phyloP scores from a whole-genome alignment of 495 filamentous ascomycete species.

The Massariosphaeria phaeospora region DNA sequence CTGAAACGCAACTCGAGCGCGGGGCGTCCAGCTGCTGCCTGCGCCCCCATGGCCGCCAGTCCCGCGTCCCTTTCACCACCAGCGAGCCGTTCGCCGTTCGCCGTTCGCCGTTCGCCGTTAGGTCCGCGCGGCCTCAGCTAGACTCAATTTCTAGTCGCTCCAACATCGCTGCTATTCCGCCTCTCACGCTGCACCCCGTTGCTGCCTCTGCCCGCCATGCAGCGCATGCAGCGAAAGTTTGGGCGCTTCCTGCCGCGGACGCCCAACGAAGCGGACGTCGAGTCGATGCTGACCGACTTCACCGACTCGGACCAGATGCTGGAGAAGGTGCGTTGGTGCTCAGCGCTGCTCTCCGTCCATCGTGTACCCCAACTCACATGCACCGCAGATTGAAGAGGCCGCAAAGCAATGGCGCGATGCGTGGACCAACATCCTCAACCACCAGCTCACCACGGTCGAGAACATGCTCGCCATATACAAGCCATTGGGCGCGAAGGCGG shows the following conservation, averaged over 20 bases:
- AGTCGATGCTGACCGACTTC: slow-evolving; percentile 72
- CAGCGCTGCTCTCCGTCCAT: background rate
- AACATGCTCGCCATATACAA: slow-evolving; percentile 78
- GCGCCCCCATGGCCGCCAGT: slow-evolving; percentile 6
- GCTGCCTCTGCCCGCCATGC: slow-evolving; percentile 54
- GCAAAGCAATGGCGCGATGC: slow-evolving; percentile 78
- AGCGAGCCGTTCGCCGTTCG: slow-evolving; percentile 11
- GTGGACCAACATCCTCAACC: slow-evolving; percentile 69
- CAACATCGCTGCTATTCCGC: background rate
- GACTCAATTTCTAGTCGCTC: background rate
- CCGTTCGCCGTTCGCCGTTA: slow-evolving; percentile 15
- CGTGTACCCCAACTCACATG: slow-evolving; percentile 13
- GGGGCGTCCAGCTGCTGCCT: slow-evolving; percentile 20
- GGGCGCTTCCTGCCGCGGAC: slow-evolving; percentile 65
- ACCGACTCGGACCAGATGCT: slow-evolving; percentile 78
- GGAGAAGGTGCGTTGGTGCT: slow-evolving; percentile 51
- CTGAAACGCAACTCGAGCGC: slow-evolving; percentile 20
- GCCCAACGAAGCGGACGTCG: slow-evolving; percentile 74
- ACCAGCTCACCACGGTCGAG: slow-evolving; percentile 63
- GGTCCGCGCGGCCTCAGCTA: background rate
- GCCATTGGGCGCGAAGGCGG: slow-evolving; percentile 63
- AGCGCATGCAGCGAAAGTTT: slow-evolving; percentile 71
- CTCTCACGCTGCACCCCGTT: background rate
- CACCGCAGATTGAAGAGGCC: slow-evolving; percentile 77
- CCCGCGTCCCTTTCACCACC: background rate